Evolutionary conservation across 805 yeast species (phyloP), one percentile per base, ranked within the genome.

Genomic region (Scheffersomyces amazonensis): DNA sequence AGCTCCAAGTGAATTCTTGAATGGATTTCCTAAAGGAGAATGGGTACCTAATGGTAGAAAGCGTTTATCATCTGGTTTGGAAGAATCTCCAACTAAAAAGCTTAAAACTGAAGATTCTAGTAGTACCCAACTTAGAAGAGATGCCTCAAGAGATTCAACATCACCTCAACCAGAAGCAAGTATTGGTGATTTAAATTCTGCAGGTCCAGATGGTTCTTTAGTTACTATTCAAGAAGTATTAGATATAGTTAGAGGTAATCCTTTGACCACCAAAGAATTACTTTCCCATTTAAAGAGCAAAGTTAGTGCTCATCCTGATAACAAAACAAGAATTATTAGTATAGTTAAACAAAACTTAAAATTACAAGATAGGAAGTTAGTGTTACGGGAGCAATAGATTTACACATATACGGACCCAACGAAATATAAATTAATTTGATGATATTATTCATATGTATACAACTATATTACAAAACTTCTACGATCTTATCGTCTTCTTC

Each of bases 191-290:
- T 53, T 68, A 43, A 52, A 60, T 40, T 53, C 62, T 16, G 42
- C 69, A 3, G 73, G 73, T 1, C 62, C 64, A 3, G 64, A 62
- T 36, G 61, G 62, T 24, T 56, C 59, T 23, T 56, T 84, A 33
- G 78, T 87, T 13, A 83, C 90, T 0, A 83, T 79, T 24, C 78
- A 75, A 34, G 96, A 87, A 52, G 85, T 90, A 37, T 74, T 83
- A 43, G 70, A 67, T 21, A 74, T 83, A 25, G 80, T 89, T 10
- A 66, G 62, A 13, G 67, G 69, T 42, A 76, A 76, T 34, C 81
- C 83, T 10, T 64, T 77, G 18, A 76, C 83, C 2, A 78, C 81
- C 33, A 82, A 79, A 54, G 83, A 75, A 46, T 71, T 87, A 55
- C 76, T 86, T 39, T 68, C 69, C 35, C 71, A 71, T 37, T 73